phyloP scores from a whole-genome alignment of 352 stramenopile genomes.

The Globisporangium camurandrum region DNA sequence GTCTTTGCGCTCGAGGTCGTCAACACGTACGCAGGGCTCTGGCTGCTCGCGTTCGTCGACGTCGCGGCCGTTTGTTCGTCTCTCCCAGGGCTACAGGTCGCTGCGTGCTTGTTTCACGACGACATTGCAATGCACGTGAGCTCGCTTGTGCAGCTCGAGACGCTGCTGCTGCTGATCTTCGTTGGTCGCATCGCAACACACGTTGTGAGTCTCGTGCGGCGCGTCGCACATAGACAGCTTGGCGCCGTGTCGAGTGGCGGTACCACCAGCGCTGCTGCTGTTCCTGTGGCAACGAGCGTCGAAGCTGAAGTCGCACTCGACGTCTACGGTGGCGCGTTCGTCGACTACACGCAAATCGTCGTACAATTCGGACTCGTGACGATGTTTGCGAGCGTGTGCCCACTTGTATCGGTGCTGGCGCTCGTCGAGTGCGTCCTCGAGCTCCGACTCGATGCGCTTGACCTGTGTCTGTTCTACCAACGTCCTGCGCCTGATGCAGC shows the following conservation, averaged over 20 bases:
- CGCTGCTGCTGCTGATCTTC: constrained; percentile 29
- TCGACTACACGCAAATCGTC: constrained; percentile 34
- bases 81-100: neutral
- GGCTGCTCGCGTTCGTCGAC: constrained; percentile 23
- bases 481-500: constrained; percentile 26
- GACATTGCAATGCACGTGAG: constrained; percentile 14
- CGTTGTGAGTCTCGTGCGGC: constrained; percentile 10
- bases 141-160: constrained; percentile 33
- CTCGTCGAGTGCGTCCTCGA: constrained; percentile 32
- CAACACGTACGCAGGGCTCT: constrained; percentile 28
- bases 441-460: constrained; percentile 31
- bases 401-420: constrained; percentile 29
- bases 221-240: neutral
- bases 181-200: constrained; percentile 18
- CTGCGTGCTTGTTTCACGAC: constrained; percentile 9
- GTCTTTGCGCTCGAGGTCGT: constrained; percentile 33
- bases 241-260: neutral
- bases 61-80: neutral
- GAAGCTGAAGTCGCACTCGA: constrained; percentile 15
- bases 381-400: constrained; percentile 36
- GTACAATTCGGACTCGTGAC: constrained; percentile 35
- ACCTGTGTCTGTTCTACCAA: constrained; percentile 31
- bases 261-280: neutral
- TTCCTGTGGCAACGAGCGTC: neutral
- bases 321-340: constrained; percentile 21